Base-by-base conservation (phyloP, 2,329 filamentous ascomycete species). In the Waltergamsia citrina region DNA sequence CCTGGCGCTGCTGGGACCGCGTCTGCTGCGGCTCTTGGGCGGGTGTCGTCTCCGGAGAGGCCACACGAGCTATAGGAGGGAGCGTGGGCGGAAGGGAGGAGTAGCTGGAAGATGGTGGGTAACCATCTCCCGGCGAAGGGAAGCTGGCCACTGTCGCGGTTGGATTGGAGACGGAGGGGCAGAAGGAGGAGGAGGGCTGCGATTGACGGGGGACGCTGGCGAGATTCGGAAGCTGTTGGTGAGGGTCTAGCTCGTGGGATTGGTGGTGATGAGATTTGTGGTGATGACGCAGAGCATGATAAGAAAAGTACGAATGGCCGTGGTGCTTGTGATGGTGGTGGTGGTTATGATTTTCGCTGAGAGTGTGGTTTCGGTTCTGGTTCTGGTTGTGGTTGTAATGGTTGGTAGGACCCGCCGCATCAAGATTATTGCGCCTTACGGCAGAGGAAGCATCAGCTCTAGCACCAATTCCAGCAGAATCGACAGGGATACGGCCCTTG, bases 41-140 rank as follows among this genome's bases (percentile, higher is more conserved):
- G 23, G n/a, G 18, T n/a, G 20, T 11, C 18, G 57, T 47, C 25
- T 61, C 58, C 38, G 53, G 50, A 25, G 67, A 65, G 25, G 64
- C 61, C 31, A 73, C 60, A 25, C 66, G 60, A 17, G 63, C 40
- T 38, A 73, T 71, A 14, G 69, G 66, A 23, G 70, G 69, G 17
- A 75, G 53, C 4, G 56, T 60, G 16, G 32, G 32, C 17, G 32
- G 32, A 21, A 34, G 32, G 23, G 32, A 21, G 8, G 32, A 21
- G 23, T 19, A 20, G 24, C n/a, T 24, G 19, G 22, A 30, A 30
- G 29, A 30, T 12, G 29, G 29, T n/a, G 29, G 8, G 15, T 30
- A n/a, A 19, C 29, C 29, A 32, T 32, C 29, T 22, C 29, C 19
- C 19, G 29, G 29, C 29, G 19, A 14, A 23, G 19, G 29, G 12